Evolutionary conservation across 2,329 filamentous ascomycete species (phyloP).

Genomic region (Emergomyces orientalis): DNA sequence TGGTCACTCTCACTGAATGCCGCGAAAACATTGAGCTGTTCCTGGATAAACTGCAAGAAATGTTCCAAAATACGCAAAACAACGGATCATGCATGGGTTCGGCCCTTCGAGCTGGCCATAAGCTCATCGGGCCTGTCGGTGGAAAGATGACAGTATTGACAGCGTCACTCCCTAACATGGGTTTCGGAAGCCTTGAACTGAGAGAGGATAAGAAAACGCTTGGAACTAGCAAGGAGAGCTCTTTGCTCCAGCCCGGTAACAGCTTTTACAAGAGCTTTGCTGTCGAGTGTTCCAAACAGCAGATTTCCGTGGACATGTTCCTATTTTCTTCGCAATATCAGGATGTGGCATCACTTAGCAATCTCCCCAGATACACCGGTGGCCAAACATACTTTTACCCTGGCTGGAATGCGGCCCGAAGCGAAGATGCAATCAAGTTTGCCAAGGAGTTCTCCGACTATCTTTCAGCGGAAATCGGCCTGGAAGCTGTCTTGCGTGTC

Average conservation of each 20-base stretch:
- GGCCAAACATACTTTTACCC: conserved; percentile 99
- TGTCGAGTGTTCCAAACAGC: conserved; percentile 96
- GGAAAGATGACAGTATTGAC: conserved; percentile 91
- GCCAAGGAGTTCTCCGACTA: conserved; percentile 95
- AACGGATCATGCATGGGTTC: conserved; percentile 90
- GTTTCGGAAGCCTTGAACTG: conserved; percentile 82
- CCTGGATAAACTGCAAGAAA: conserved; percentile 79
- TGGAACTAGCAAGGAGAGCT: conserved; percentile 84
- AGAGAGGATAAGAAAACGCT: conserved; percentile 93
- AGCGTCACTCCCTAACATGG: conserved; percentile 80
- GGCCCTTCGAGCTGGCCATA: conserved; percentile 84
- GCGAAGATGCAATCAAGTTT: conserved; percentile 95
- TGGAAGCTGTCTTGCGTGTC: conserved; percentile 92
- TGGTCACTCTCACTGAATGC: conserved; percentile 82
- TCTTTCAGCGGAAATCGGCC: conserved; percentile 87
- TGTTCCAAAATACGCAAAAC: conserved; percentile 94
- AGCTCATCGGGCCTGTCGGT: conserved; percentile 85
- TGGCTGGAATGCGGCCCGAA: conserved; percentile 88
- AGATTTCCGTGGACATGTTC: conserved; percentile 98
- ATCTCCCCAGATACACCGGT: conserved; percentile 89
- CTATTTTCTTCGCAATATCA: conserved; percentile 93
- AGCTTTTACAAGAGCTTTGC: conserved; percentile 99
- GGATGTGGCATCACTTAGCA: conserved; percentile 92
- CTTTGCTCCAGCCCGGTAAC: conserved; percentile 80
- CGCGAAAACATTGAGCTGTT: conserved; percentile 86